Conservation (phyloP, 2,329 filamentous ascomycete genomes). For the Aspergillus thermomutatus region DNA sequence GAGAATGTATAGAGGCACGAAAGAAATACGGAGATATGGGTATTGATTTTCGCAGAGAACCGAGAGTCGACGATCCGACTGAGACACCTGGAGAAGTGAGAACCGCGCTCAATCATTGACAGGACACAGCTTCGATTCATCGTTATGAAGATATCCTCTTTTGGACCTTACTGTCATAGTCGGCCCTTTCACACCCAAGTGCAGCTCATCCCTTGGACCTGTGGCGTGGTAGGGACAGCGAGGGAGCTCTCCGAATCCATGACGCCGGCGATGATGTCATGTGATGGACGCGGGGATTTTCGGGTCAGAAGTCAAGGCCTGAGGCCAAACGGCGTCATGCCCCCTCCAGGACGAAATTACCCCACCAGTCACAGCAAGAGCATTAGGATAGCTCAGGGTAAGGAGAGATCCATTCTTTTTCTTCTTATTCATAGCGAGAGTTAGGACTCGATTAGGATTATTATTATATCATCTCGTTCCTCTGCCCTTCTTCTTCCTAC, state of each 20-base stretch:
- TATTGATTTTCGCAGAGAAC: conserved; percentile 12
- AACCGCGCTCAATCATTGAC: not conserved
- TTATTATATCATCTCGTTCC: not conserved
- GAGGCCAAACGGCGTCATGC: conserved; percentile 19
- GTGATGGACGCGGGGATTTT: conserved; percentile 23
- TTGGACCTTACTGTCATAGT: no score
- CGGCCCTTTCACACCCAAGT: not conserved
- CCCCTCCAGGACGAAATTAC: conserved; percentile 1
- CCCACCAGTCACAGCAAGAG: conserved; percentile 12
- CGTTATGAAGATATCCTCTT: no score
- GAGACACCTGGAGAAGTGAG: not conserved
- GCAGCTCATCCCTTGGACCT: not conserved
- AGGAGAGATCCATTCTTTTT: not conserved
- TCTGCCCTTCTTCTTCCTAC: conserved; percentile 1
- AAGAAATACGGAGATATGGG: conserved; percentile 24
- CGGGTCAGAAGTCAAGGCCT: conserved; percentile 14
- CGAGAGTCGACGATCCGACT: not conserved
- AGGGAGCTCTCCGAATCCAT: not conserved
- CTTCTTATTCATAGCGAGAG: not conserved
- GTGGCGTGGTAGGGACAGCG: not conserved
- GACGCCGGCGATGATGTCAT: conserved; percentile 20
- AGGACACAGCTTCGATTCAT: not conserved
- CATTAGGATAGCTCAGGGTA: not conserved
- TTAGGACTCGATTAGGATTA: not conserved
- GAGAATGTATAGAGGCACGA: conserved; percentile 17